phyloP scores from a whole-genome alignment of 2,329 filamentous ascomycete species.

The Thielaviopsis ethacetica region DNA sequence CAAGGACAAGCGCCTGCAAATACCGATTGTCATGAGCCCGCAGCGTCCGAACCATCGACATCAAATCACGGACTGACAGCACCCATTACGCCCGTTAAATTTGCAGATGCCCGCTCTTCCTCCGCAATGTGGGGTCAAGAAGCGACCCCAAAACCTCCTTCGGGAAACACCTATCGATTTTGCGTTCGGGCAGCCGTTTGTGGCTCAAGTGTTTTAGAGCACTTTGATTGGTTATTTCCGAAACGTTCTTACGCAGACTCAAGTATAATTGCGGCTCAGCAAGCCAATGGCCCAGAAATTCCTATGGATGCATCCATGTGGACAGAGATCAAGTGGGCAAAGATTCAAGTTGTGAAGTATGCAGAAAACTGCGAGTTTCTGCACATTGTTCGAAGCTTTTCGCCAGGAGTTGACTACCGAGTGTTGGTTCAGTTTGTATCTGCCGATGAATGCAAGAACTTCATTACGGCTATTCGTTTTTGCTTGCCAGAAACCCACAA shows the following conservation, averaged over 20 bases:
- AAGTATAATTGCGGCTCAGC: background rate
- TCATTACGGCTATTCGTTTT: background rate
- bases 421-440: background rate
- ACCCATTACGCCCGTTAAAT: background rate
- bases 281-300: background rate
- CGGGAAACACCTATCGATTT: background rate
- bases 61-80: background rate
- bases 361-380: background rate
- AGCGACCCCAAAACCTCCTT: background rate
- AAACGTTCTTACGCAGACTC: background rate
- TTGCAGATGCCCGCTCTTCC: background rate
- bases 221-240: constrained; percentile 5
- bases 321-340: background rate
- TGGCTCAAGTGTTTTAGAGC: background rate
- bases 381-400: background rate
- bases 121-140: background rate
- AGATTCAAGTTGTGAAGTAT: background rate
- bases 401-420: background rate
- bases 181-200: constrained; percentile 5
- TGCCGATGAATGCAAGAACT: background rate
- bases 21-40: background rate
- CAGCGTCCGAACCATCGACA: background rate
- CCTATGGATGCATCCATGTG: background rate
- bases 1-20: background rate
- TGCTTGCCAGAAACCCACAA: background rate